Conservation (phyloP, 441 rosid species). For the Gossypium davidsonii region DNA sequence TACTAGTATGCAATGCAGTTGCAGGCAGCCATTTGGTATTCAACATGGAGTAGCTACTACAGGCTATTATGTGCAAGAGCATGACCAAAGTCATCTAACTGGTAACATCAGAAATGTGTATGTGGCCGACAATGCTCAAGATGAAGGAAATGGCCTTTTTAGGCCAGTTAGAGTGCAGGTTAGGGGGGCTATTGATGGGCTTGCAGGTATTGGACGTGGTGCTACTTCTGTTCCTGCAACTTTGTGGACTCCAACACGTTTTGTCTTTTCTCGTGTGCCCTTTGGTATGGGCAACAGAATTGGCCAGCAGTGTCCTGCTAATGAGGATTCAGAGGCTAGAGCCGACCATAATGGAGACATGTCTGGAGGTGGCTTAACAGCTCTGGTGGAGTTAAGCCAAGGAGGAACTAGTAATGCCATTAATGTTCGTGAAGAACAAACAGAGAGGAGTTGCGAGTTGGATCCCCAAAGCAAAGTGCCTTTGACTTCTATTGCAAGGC, state of each 20-base stretch:
- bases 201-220: conserved; percentile 94
- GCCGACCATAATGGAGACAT: conserved; percentile 64
- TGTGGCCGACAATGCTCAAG: conserved; percentile 67
- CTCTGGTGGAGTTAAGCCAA: conserved; percentile 78
- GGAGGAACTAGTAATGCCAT: conserved; percentile 42
- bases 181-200: conserved; percentile 89
- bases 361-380: conserved; percentile 85
- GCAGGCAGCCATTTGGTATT: conserved; percentile 73
- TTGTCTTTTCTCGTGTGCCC: conserved; percentile 89
- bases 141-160: conserved; percentile 62
- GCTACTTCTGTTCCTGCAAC: conserved; percentile 69
- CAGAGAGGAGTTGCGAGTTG: conserved; percentile 44
- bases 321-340: conserved; percentile 79
- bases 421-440: conserved; percentile 49
- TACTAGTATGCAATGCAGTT: conserved; percentile 62
- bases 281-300: conserved; percentile 64
- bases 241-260: conserved; percentile 84
- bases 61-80: conserved; percentile 68
- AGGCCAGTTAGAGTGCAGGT: conserved; percentile 86
- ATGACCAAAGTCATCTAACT: conserved; percentile 46
- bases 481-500: conserved; percentile 45
- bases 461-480: conserved; percentile 42
- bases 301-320: conserved; percentile 68
- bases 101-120: conserved; percentile 57
- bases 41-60: conserved; percentile 47